These are phyloP conservation scores for Gomphus bonarii DNA, from an alignment of 1,284 basidiomycete species.

Conservation along the genomic window DNA sequence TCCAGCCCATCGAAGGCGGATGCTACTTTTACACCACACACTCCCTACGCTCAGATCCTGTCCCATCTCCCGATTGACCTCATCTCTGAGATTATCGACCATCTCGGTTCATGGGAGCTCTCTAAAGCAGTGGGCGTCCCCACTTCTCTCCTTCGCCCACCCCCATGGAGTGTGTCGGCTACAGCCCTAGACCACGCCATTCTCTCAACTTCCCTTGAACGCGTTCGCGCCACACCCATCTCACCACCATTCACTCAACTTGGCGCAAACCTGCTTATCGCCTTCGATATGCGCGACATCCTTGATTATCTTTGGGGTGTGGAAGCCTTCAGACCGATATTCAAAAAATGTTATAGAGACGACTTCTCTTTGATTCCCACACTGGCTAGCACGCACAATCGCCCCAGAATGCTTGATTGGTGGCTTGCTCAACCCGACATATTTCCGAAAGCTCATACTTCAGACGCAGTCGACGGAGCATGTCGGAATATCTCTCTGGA, in stretches of 20 bases:
- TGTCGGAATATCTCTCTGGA: constrained; percentile 55
- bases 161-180: constrained; percentile 56
- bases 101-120: constrained; percentile 73
- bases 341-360: constrained; percentile 46
- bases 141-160: constrained; percentile 52
- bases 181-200: constrained; percentile 58
- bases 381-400: constrained; percentile 62
- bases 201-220: constrained; percentile 48
- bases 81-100: constrained; percentile 64
- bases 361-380: constrained; percentile 51
- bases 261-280: constrained; percentile 53
- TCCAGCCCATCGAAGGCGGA: constrained; percentile 10
- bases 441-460: constrained; percentile 3
- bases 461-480: constrained; percentile 58
- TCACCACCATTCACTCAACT: constrained; percentile 50
- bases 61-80: constrained; percentile 66
- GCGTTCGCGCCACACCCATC: constrained; percentile 48
- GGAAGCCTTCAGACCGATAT: constrained; percentile 54
- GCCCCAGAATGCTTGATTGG: constrained; percentile 65
- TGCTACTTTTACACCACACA: constrained; percentile 12
- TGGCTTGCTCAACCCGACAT: constrained; percentile 48
- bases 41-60: constrained; percentile 22
- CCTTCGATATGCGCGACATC: constrained; percentile 66
- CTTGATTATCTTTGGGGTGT: constrained; percentile 38
- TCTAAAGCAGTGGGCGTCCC: constrained; percentile 63